Conservation (phyloP, 345 rosid species). For the Acer yangbiense region DNA sequence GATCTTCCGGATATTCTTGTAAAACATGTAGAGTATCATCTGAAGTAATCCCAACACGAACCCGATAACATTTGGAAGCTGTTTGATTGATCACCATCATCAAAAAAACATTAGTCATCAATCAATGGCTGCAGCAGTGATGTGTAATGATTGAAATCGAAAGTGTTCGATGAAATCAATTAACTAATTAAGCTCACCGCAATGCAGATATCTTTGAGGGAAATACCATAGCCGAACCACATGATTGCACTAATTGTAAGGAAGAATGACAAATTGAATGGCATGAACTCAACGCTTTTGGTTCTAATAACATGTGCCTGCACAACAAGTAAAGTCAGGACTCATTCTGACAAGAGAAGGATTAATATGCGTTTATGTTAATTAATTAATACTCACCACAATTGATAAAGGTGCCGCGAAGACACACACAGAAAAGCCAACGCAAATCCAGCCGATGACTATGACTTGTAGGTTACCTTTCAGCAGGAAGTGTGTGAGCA, state of each 20-base stretch:
- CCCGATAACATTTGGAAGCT: conserved; percentile 84
- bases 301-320: conserved; percentile 76
- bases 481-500: conserved; percentile 46
- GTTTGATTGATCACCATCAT: neutral
- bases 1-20: too few relatives aligned
- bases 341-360: too few relatives aligned
- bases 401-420: conserved; percentile 84
- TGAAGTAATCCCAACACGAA: conserved; percentile 69
- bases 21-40: conserved; percentile 54
- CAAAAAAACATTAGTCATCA: neutral
- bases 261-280: conserved; percentile 73
- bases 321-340: neutral
- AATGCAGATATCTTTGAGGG: conserved; percentile 57
- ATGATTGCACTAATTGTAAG: conserved; percentile 76
- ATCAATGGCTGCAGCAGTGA: neutral
- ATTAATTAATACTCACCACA: conserved; percentile 42
- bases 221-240: conserved; percentile 84
- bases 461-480: conserved; percentile 20
- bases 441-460: conserved; percentile 86
- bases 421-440: conserved; percentile 61
- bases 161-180: neutral
- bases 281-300: conserved; percentile 93
- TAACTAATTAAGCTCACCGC: conserved; percentile 52
- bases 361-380: too few relatives aligned
- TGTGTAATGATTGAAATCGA: neutral